phyloP scores from a whole-genome alignment of 2,329 filamentous ascomycete species.

The Beauveria varroae region DNA sequence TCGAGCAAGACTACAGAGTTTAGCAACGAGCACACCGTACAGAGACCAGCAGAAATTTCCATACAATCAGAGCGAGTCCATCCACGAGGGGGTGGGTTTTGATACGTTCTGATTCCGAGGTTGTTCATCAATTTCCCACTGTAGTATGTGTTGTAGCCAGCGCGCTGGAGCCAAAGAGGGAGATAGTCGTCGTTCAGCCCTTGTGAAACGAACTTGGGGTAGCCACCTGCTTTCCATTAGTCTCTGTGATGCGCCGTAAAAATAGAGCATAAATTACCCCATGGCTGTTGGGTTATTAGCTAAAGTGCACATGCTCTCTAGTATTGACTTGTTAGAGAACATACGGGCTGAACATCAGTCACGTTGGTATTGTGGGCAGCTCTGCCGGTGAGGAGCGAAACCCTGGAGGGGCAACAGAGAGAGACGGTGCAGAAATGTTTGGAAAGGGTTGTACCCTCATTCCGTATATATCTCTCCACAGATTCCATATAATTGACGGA shows the following conservation, averaged over 20 bases:
- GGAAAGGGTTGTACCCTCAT: conserved; percentile 49
- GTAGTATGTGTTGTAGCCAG: conserved; percentile 46
- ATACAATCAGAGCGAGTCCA: conserved; percentile 42
- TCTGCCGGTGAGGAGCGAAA: conserved; percentile 49
- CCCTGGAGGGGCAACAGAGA: conserved; percentile 57
- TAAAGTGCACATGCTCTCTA: not conserved
- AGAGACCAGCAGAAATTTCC: conserved; percentile 6
- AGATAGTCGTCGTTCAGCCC: conserved; percentile 43
- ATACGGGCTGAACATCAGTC: conserved; percentile 33
- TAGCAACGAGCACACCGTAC: not conserved
- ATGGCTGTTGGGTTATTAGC: conserved; percentile 16
- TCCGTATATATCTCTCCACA: conserved; percentile 44
- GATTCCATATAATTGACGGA: conserved; percentile 52
- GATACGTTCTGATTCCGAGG: conserved; percentile 40
- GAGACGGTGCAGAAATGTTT: conserved; percentile 59
- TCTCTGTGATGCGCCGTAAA: not conserved
- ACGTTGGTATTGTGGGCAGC: conserved; percentile 59
- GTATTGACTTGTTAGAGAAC: conserved; percentile 39
- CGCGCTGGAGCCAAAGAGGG: conserved; percentile 42
- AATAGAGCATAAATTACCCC: not conserved
- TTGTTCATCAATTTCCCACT: conserved; percentile 49
- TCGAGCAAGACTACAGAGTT: conserved; percentile 45
- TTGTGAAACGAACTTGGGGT: conserved; percentile 42
- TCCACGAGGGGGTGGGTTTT: conserved; percentile 43
- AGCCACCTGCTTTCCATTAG: conserved; percentile 21